A percentile compares a stretch with the other conserved stretches of the same genome.
These are phyloP conservation scores for Parathielavia hyrcaniae DNA, from an alignment of 495 filamentous ascomycete genomes.

Conservation along the genomic window DNA sequence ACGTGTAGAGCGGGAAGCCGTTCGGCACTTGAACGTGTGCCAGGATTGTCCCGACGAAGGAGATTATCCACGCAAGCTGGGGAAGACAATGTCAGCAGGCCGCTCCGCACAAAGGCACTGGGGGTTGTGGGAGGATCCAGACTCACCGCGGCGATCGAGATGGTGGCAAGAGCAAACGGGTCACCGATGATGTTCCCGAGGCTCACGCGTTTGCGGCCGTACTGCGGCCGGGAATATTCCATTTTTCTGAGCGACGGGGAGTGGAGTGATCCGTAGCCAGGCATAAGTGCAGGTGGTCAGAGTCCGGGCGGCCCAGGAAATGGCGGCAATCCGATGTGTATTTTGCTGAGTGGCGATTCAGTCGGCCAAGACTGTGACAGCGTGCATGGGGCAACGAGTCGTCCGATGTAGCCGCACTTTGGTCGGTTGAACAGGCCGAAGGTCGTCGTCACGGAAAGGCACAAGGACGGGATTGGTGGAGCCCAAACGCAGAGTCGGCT, in stretches of 20 bases:
- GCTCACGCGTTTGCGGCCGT: slow-evolving; percentile 56
- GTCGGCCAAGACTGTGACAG: slow-evolving; percentile 19
- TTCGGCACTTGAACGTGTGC: slow-evolving; percentile 44
- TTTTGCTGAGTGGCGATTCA: slow-evolving; percentile 28
- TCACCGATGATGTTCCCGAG: slow-evolving; percentile 89
- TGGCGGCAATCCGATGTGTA: slow-evolving; percentile 10
- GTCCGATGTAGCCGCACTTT: slow-evolving; percentile 16
- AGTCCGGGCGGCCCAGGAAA: slow-evolving; percentile 13
- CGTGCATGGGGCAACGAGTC: slow-evolving; percentile 20
- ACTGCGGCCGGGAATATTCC: slow-evolving; percentile 55
- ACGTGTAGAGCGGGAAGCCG: slow-evolving; percentile 74
- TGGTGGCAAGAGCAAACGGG: slow-evolving; percentile 90
- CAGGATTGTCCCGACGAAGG: slow-evolving; percentile 79
- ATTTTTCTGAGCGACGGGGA: slow-evolving; percentile 79
- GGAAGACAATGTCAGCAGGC: slow-evolving; percentile 23
- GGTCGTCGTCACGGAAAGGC: slow-evolving; percentile 3
- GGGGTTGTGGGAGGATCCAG: not conserved
- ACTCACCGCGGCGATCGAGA: slow-evolving; percentile 85
- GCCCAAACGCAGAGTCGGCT: slow-evolving; percentile 15
- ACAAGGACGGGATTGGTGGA: slow-evolving; percentile 14
- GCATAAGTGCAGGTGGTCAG: slow-evolving; percentile 49
- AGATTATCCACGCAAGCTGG: slow-evolving; percentile 91
- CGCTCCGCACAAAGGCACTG: not conserved
- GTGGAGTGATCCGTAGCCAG: slow-evolving; percentile 63
- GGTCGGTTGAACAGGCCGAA: not conserved